A percentile compares a stretch with the other conserved stretches of the same genome.
Evolutionary conservation across 257 asterid species (phyloP).

Genomic region (Solanum boliviense): DNA sequence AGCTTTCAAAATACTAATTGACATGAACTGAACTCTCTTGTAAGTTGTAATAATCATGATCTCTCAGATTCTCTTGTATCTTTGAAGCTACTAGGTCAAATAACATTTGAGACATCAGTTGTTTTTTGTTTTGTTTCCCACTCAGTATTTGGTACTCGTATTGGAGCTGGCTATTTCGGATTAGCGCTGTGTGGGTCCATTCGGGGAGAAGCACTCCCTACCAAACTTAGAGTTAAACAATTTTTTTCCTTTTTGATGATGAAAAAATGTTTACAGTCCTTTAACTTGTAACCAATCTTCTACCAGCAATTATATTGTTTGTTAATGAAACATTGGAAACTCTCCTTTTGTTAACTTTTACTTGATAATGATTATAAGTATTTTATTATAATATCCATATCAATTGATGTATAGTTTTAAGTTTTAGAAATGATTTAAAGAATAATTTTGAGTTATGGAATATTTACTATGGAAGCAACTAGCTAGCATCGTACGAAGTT

Average conservation of each 20-base stretch:
- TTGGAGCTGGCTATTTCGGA: neutral
- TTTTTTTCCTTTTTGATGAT: neutral
- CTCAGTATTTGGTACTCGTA: rapidly evolving
- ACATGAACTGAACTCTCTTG: neutral
- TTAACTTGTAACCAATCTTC: neutral
- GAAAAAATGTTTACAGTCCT: neutral
- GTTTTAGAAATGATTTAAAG: neutral
- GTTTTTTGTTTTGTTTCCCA: too few relatives aligned
- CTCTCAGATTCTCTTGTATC: neutral
- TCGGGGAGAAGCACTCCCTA: neutral
- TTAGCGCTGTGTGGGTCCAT: rapidly evolving
- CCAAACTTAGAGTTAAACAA: neutral
- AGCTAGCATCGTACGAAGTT: neutral
- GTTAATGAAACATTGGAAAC: neutral
- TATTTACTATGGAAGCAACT: neutral
- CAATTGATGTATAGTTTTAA: neutral
- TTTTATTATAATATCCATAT: too few relatives aligned
- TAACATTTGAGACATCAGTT: neutral
- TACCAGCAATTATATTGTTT: neutral
- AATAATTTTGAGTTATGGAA: neutral
- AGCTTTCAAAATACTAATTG: neutral
- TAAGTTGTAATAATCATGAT: neutral
- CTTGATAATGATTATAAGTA: neutral
- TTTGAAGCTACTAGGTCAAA: neutral
- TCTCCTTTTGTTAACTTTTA: neutral